These are phyloP conservation scores for Penicillium argentinense DNA, from an alignment of 495 filamentous ascomycete genomes.

Conservation along the genomic window DNA sequence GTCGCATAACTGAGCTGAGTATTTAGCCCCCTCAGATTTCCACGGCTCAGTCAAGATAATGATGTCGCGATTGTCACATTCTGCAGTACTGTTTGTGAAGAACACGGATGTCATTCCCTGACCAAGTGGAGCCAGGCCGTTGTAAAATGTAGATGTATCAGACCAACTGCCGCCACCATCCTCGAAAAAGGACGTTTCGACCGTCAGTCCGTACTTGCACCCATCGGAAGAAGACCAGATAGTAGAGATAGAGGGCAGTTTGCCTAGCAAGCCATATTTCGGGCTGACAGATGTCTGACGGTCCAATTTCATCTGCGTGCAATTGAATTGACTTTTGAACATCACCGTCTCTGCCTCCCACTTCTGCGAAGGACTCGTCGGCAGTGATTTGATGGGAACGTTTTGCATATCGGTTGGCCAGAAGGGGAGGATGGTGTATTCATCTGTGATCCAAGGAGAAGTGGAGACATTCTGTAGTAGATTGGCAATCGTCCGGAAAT, in stretches of 20 bases:
- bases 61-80: conserved; percentile 15
- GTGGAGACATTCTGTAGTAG: conserved; percentile 36
- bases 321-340: conserved; percentile 29
- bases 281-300: not conserved
- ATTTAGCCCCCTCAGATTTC: not conserved
- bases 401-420: conserved; percentile 28
- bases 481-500: conserved; percentile 34
- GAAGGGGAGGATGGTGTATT: conserved; percentile 37
- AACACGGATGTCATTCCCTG: not conserved
- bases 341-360: conserved; percentile 37
- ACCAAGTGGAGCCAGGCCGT: not conserved
- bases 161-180: conserved; percentile 25
- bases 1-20: conserved; percentile 22
- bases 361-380: conserved; percentile 15
- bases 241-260: conserved; percentile 4
- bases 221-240: conserved; percentile 16
- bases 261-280: not conserved
- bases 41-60: conserved; percentile 19
- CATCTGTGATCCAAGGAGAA: conserved; percentile 39
- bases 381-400: conserved; percentile 21
- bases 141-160: conserved; percentile 16
- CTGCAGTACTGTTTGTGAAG: conserved; percentile 3
- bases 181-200: not conserved
- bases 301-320: conserved; percentile 21
- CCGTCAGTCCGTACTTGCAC: conserved; percentile 15